A percentile compares a stretch with the other conserved stretches of the same genome.
Evolutionary conservation across 1,139 yeast species (phyloP).

Genomic region (Tardiomyces blankii): DNA sequence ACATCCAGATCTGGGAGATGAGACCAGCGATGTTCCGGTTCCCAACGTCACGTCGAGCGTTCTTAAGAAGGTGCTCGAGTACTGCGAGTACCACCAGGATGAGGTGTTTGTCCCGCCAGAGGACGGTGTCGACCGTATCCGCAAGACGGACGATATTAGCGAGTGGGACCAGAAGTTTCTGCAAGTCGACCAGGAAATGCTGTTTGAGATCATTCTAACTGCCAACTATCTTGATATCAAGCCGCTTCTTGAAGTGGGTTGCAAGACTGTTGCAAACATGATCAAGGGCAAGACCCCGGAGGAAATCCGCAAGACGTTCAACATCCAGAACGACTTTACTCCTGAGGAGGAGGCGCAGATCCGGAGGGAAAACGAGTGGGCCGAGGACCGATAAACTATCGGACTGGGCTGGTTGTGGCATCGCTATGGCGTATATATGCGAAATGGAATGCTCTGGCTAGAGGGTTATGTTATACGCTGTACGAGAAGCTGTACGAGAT

Average conservation of each 20-base stretch:
- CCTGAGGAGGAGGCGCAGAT: constrained; percentile 99
- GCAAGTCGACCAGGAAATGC: constrained; percentile 96
- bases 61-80: constrained; percentile 81
- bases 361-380: constrained; percentile 97
- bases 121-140: constrained; percentile 44
- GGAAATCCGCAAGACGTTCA: constrained; percentile 91
- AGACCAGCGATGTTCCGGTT: constrained; percentile 73
- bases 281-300: constrained; percentile 93
- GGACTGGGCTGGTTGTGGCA: too few species aligned
- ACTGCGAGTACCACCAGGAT: constrained; percentile 95
- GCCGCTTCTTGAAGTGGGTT: constrained; percentile 88
- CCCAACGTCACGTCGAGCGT: constrained; percentile 74
- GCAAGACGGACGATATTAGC: constrained; percentile 40
- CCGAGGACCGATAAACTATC: constrained; percentile 71
- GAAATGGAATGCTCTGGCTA: too few species aligned
- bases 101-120: constrained; percentile 73
- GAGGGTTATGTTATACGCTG: too few species aligned
- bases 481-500: too few species aligned
- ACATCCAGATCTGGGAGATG: constrained; percentile 34
- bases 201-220: constrained; percentile 90
- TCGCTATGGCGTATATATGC: too few species aligned
- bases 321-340: constrained; percentile 90
- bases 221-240: constrained; percentile 93
- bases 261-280: constrained; percentile 98
- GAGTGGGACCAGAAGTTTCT: constrained; percentile 97